Conservation (phyloP, 1,284 basidiomycete genomes). For the Dichomitus squalens region DNA sequence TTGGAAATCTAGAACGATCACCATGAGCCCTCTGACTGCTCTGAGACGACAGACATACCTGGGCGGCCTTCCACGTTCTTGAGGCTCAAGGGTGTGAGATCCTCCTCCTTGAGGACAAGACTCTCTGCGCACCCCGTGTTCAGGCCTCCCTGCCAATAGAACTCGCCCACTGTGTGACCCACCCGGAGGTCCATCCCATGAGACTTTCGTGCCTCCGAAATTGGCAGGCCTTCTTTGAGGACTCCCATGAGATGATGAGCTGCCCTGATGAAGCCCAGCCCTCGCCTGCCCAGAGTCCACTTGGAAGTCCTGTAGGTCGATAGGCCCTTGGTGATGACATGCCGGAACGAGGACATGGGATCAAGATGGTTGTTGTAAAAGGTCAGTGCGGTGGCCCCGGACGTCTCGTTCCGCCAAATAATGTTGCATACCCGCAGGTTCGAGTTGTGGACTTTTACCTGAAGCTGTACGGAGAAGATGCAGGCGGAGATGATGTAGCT, state of each 20-base stretch:
- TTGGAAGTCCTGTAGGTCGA: not conserved
- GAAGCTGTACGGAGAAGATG: not conserved
- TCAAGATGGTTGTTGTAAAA: constrained; percentile 19
- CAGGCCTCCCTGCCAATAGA: not conserved
- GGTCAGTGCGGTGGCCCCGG: not conserved
- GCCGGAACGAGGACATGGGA: not conserved
- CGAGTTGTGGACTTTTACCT: not conserved
- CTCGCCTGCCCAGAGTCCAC: not conserved
- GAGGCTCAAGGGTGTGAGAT: constrained; percentile 5
- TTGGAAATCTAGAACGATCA: not conserved
- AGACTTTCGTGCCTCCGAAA: too few relatives aligned
- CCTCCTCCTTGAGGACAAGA: not conserved
- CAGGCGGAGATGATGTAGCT: constrained; percentile 12
- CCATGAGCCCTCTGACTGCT: not conserved
- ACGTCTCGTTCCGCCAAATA: constrained; percentile 7
- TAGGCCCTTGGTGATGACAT: not conserved
- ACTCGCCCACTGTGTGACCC: not conserved
- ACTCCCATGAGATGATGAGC: not conserved
- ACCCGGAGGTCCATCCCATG: constrained; percentile 2
- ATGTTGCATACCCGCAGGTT: constrained; percentile 7
- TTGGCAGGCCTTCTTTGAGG: not conserved
- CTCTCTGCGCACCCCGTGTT: not conserved
- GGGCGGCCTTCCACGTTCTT: not conserved
- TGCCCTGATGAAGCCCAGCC: constrained; percentile 5
- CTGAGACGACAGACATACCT: not conserved